Evolutionary conservation across 768 basidiomycete species (phyloP).

Genomic region (Boletus sensibilis): DNA sequence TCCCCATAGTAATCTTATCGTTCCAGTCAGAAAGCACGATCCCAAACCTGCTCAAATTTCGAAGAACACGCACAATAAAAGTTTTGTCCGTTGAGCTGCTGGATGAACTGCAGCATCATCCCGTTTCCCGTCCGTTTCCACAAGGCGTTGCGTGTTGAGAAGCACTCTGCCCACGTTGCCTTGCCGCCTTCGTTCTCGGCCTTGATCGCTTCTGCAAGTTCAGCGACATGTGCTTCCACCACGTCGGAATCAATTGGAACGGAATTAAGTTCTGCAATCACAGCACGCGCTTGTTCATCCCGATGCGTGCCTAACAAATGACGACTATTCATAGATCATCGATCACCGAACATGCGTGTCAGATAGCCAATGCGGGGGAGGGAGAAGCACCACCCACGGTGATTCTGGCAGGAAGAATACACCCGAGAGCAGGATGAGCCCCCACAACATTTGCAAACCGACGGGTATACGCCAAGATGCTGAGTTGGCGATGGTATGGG

Average conservation of each 20-base stretch:
- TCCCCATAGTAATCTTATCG: conserved; percentile 17
- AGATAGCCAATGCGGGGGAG: background rate
- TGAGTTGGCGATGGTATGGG: conserved; percentile 11
- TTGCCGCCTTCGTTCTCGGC: conserved; percentile 17
- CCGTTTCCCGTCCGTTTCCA: conserved; percentile 19
- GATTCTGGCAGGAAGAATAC: conserved; percentile 17
- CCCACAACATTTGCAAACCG: conserved; percentile 15
- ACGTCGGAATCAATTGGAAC: conserved; percentile 12
- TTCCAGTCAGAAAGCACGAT: background rate
- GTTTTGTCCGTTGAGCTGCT: conserved; percentile 17
- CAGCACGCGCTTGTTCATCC: conserved; percentile 8
- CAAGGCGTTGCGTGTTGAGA: conserved; percentile 17
- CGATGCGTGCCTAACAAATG: conserved; percentile 1
- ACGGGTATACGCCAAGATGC: conserved; percentile 18
- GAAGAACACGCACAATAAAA: conserved; percentile 15
- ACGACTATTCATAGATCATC: conserved; percentile 5
- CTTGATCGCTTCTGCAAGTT: conserved; percentile 16
- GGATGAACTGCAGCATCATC: conserved; percentile 19
- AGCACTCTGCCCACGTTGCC: conserved; percentile 16
- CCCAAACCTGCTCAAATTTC: background rate
- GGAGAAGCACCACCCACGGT: conserved; percentile 1
- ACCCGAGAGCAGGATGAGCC: conserved; percentile 11
- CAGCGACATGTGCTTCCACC: conserved; percentile 11
- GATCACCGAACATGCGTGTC: background rate
- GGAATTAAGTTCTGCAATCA: conserved; percentile 16